phyloP scores from a whole-genome alignment of 371 early-diverging fungal species.

The Circinella umbellata region DNA sequence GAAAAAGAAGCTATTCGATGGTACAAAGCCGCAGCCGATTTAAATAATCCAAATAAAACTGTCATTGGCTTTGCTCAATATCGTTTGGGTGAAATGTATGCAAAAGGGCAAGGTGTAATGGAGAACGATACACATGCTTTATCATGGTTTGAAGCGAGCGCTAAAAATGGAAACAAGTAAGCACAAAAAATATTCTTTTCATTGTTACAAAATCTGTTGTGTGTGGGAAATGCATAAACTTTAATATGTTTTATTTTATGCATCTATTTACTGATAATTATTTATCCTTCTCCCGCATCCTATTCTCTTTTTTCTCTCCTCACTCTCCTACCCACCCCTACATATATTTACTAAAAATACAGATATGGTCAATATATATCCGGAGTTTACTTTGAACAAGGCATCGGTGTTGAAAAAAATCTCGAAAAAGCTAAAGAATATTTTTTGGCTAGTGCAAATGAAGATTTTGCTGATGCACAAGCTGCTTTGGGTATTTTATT shows the following conservation, averaged over 20 bases:
- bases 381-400: constrained; percentile 51
- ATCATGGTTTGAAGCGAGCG: constrained; percentile 37
- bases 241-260: too few relatives aligned
- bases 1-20: constrained; percentile 23
- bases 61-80: constrained; percentile 37
- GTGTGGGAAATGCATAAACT: background rate
- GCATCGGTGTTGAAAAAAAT: constrained; percentile 37
- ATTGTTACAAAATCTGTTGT: background rate
- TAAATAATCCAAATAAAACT: background rate
- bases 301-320: too few relatives aligned
- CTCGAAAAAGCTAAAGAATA: constrained; percentile 35
- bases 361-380: constrained; percentile 55
- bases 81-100: constrained; percentile 42
- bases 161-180: constrained; percentile 49
- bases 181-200: background rate
- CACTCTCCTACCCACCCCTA: background rate
- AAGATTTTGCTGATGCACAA: constrained; percentile 51
- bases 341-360: background rate
- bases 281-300: background rate
- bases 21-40: constrained; percentile 24
- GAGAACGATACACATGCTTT: constrained; percentile 39
- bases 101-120: constrained; percentile 43
- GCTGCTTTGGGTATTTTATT: constrained; percentile 48
- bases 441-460: constrained; percentile 41
- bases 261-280: background rate